Evolutionary conservation across 371 early-diverging fungal genomes (phyloP), one percentile per base, ranked within the genome.

Genomic region (Mortierella sp.): DNA sequence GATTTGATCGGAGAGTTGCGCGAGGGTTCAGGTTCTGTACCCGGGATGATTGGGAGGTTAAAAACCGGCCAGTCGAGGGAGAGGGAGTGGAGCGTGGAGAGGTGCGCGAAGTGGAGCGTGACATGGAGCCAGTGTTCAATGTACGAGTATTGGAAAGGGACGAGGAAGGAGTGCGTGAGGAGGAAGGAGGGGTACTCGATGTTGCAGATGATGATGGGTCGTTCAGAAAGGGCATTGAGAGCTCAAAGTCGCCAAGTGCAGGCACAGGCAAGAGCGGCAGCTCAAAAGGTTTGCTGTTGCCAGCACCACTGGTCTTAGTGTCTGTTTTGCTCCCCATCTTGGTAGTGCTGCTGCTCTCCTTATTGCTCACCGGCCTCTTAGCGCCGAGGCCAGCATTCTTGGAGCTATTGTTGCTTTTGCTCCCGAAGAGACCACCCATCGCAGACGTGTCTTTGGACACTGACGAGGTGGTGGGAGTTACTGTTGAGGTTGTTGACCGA

Each of bases 41-140:
- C 48, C 54, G 65, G 54, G 66, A 44, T 22, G 72, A 71, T 24
- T 66, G 66, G 4, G 72, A 66, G 55, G 72, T 66, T 10, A 66
- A 28, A 54, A 61, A 71, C 54, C 61, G 72, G 31, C 66, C 54
- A 29, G 37, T 63, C 58, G 62, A 37, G 5, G 66, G 72, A 17
- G 67, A 40, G 17, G 57, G 49, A 9, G 62, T 52, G 49, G 60
- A 61, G 29, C n/a, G n/a, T n/a, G n/a, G n/a, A n/a, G n/a, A n/a
- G n/a, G n/a, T n/a, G n/a, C n/a, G n/a, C n/a, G n/a, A n/a, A n/a
- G n/a, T n/a, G n/a, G n/a, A n/a, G n/a, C n/a, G n/a, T n/a, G 28
- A 41, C 28, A 60, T 25, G n/a, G 67, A 27, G 8, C 55, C 40
- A 10, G 50, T 31, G 43, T 57, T n/a, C 19, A 52, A 25, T 40